Evolutionary conservation across 1,139 yeast genomes (phyloP).

Genomic region (Spencermartinsiella ligniputridi): DNA sequence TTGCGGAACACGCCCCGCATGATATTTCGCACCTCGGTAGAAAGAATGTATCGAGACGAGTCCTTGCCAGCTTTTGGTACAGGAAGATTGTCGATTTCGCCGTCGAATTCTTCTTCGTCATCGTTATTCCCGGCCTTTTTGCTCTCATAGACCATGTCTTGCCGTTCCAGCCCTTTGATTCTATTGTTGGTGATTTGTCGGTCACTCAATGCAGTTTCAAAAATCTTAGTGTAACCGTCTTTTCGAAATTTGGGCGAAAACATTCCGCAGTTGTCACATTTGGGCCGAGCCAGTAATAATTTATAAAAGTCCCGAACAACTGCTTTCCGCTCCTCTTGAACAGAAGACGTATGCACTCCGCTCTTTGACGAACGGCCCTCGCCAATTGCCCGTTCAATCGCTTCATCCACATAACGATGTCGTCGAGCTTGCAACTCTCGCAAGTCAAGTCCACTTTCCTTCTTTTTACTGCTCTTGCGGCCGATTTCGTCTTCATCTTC

Average conservation of each 20-base stretch:
- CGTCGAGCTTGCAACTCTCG: slow-evolving; percentile 52
- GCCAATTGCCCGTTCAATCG: slow-evolving; percentile 69
- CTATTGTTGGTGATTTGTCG: slow-evolving; percentile 76
- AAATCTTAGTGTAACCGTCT: slow-evolving; percentile 90
- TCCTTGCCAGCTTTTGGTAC: slow-evolving; percentile 44
- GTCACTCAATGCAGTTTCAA: slow-evolving; percentile 79
- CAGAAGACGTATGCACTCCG: slow-evolving; percentile 79
- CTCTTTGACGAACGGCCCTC: slow-evolving; percentile 65
- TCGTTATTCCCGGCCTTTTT: slow-evolving; percentile 25
- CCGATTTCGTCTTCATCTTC: slow-evolving; percentile 34
- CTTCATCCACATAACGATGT: slow-evolving; percentile 61
- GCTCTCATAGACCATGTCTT: slow-evolving; percentile 55
- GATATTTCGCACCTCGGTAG: slow-evolving; percentile 80
- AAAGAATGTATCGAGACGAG: slow-evolving; percentile 79
- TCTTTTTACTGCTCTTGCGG: slow-evolving; percentile 12
- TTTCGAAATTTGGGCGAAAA: slow-evolving; percentile 90
- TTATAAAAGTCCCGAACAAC: slow-evolving; percentile 73
- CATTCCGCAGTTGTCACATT: slow-evolving; percentile 96
- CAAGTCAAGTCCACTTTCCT: slow-evolving; percentile 33
- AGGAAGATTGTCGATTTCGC: slow-evolving; percentile 32
- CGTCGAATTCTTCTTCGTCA: slow-evolving; percentile 13
- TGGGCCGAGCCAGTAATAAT: slow-evolving; percentile 66
- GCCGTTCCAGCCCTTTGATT: slow-evolving; percentile 72
- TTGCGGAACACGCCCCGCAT: slow-evolving; percentile 67
- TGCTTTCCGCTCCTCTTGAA: slow-evolving; percentile 79